A percentile compares a stretch with the other conserved stretches of the same genome.
phyloP scores from a whole-genome alignment of 2,329 filamentous ascomycete species.

The Cytospora chrysosperma region DNA sequence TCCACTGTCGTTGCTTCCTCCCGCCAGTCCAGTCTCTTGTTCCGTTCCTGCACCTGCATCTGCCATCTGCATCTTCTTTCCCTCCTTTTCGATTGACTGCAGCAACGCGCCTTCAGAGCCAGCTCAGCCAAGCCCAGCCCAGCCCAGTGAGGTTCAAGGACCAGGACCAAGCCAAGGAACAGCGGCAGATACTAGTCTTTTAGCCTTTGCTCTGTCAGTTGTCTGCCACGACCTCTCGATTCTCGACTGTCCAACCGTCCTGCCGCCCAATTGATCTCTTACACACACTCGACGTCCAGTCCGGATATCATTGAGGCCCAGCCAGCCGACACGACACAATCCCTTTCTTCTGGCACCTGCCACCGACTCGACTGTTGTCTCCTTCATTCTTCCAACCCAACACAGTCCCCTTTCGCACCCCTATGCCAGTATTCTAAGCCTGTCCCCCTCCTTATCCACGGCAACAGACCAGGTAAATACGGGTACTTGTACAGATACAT shows the following conservation, averaged over 20 bases:
- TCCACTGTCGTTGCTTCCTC: neutral
- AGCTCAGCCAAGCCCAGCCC: conserved; percentile 8
- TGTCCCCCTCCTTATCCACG: neutral
- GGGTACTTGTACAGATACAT: conserved; percentile 1
- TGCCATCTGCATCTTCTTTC: conserved; percentile 4
- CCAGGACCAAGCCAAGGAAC: conserved; percentile 8
- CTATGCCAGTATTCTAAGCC: conserved; percentile 10
- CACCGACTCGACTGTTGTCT: neutral
- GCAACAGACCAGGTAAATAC: conserved; percentile 10
- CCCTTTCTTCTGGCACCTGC: conserved; percentile 4
- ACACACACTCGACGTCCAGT: neutral
- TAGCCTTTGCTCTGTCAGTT: neutral
- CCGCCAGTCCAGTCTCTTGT: neutral
- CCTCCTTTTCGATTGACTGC: conserved; percentile 12
- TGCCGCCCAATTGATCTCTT: neutral
- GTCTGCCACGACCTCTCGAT: neutral
- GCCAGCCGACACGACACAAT: conserved; percentile 3
- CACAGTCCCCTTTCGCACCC: neutral
- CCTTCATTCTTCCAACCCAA: neutral
- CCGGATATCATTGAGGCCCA: conserved; percentile 1
- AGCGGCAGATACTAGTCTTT: conserved; percentile 12
- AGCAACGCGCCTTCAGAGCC: conserved; percentile 6
- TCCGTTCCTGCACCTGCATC: conserved; percentile 8
- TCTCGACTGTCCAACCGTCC: conserved; percentile 5
- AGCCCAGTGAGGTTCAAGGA: conserved; percentile 6